Evolutionary conservation across 2,329 filamentous ascomycete genomes (phyloP).

Genomic region (Dactylellina drechsleri): DNA sequence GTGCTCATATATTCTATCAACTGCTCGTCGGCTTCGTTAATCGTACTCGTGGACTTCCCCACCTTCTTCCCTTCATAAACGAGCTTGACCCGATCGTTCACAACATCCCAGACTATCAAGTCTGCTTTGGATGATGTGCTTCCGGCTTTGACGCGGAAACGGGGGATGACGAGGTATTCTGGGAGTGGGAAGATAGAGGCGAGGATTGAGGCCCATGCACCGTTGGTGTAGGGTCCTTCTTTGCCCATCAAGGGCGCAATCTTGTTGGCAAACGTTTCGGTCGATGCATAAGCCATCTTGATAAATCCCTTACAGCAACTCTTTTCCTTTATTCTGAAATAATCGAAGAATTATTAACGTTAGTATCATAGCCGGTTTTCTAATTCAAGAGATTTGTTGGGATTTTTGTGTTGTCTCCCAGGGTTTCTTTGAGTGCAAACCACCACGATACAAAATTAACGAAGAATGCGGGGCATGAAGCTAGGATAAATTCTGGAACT

Average conservation of each 20-base stretch:
- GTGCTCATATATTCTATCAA: slow-evolving; percentile 42
- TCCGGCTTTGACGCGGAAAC: slow-evolving; percentile 29
- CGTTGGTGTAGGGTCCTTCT: slow-evolving; percentile 46
- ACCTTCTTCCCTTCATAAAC: slow-evolving; percentile 53
- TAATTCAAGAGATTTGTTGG: slow-evolving; percentile 26
- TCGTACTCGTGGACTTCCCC: slow-evolving; percentile 49
- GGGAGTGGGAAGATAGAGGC: slow-evolving; percentile 43
- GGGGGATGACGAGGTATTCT: slow-evolving; percentile 49
- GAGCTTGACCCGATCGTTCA: slow-evolving; percentile 28
- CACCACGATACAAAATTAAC: background rate
- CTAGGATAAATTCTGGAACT: too few species aligned
- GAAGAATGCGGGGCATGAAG: too few species aligned
- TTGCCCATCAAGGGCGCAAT: slow-evolving; percentile 45
- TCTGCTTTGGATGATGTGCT: slow-evolving; percentile 30
- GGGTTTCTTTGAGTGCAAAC: background rate
- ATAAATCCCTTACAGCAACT: background rate
- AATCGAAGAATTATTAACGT: background rate
- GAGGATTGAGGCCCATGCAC: slow-evolving; percentile 52
- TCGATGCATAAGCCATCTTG: slow-evolving; percentile 17
- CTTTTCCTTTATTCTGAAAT: background rate
- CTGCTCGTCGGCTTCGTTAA: slow-evolving; percentile 46
- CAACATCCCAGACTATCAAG: slow-evolving; percentile 48
- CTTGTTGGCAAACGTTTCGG: slow-evolving; percentile 24
- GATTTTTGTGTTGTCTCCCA: slow-evolving; percentile 30
- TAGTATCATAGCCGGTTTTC: too few species aligned